phyloP scores from a whole-genome alignment of 164 flowering plant genomes.

The Litsea cubeba region DNA sequence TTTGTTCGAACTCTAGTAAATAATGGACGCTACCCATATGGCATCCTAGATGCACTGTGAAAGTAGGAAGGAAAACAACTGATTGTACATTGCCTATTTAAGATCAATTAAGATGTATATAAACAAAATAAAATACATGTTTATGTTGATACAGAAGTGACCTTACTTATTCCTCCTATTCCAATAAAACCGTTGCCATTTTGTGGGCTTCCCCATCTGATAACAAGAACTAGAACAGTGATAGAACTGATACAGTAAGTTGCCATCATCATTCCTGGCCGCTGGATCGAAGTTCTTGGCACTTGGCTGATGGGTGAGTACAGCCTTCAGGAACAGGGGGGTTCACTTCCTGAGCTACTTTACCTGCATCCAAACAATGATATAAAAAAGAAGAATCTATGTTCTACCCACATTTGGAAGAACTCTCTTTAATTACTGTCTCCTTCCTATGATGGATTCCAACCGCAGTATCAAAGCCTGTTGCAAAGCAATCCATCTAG shows the following conservation, averaged over 20 bases:
- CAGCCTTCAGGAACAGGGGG: conserved; percentile 51
- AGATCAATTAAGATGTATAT: background rate
- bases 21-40: background rate
- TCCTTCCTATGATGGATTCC: background rate
- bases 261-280: conserved; percentile 47
- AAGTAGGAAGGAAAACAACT: background rate
- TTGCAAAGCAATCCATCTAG: conserved; percentile 21
- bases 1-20: background rate
- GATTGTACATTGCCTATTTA: background rate
- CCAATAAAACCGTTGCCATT: background rate
- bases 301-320: conserved; percentile 30
- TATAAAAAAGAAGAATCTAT: background rate
- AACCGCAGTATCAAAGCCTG: background rate
- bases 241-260: conserved; percentile 25
- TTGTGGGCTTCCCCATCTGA: background rate
- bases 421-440: background rate
- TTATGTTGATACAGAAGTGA: background rate
- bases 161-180: background rate
- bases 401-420: background rate
- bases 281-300: conserved; percentile 47
- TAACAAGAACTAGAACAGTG: conserved; percentile 2
- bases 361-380: conserved; percentile 30
- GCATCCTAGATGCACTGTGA: background rate
- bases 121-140: background rate
- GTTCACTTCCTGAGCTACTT: conserved; percentile 49